phyloP scores from a whole-genome alignment of 257 asterid genomes.

The Jacaranda copaia region DNA sequence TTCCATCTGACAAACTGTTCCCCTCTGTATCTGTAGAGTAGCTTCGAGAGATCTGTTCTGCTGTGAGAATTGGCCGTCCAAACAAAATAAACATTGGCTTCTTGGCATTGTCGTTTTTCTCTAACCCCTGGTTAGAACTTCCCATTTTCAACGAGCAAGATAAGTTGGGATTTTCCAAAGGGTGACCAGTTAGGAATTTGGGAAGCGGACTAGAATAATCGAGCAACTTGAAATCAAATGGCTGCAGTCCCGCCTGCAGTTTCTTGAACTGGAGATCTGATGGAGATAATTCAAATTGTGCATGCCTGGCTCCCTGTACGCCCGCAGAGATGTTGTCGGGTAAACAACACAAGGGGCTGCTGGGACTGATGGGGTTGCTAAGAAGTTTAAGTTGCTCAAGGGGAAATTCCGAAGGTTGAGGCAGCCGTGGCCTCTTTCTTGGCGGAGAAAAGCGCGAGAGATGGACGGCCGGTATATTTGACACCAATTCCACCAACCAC shows the following conservation, averaged over 20 bases:
- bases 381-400: conserved; percentile 47
- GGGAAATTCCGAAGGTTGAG: conserved; percentile 62
- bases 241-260: conserved; percentile 54
- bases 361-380: conserved; percentile 64
- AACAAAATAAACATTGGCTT: conserved; percentile 58
- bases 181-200: conserved; percentile 10
- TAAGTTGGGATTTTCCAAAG: conserved; percentile 23
- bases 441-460: conserved; percentile 69
- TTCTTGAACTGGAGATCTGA: conserved; percentile 58
- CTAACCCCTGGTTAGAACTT: conserved; percentile 33
- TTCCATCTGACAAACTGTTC: conserved; percentile 44
- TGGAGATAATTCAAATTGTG: conserved; percentile 53
- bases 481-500: conserved; percentile 79
- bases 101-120: conserved; percentile 37
- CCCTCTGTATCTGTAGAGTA: conserved; percentile 45
- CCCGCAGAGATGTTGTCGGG: conserved; percentile 68
- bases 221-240: conserved; percentile 54
- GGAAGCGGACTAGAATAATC: conserved; percentile 40
- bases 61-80: conserved; percentile 73
- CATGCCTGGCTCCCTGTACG: conserved; percentile 98
- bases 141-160: conserved; percentile 57
- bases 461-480: conserved; percentile 58
- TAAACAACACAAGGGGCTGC: conserved; percentile 72
- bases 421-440: conserved; percentile 71
- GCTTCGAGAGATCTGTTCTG: conserved; percentile 68